Evolutionary conservation across 192 early-diverging fungal species (phyloP).

Genomic region (Linnemannia exigua): DNA sequence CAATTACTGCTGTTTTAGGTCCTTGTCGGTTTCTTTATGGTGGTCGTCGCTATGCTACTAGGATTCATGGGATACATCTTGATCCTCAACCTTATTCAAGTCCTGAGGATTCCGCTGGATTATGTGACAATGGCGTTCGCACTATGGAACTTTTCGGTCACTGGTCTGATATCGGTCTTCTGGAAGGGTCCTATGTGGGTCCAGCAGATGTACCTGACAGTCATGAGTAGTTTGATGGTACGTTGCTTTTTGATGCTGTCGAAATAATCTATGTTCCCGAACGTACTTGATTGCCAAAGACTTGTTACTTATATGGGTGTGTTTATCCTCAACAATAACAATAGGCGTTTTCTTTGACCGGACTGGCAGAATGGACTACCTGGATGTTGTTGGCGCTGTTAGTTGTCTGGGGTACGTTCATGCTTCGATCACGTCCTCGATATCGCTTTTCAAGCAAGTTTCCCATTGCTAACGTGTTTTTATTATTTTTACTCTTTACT

Average conservation of each 20-base stretch:
- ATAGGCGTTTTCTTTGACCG: slow-evolving; percentile 81
- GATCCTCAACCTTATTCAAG: slow-evolving; percentile 61
- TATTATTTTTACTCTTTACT: not conserved
- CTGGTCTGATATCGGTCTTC: slow-evolving; percentile 81
- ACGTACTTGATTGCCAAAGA: not conserved
- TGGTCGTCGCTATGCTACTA: slow-evolving; percentile 78
- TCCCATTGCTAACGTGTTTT: not conserved
- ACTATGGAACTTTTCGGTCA: slow-evolving; percentile 84
- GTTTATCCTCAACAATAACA: not conserved
- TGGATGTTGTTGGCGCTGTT: slow-evolving; percentile 87
- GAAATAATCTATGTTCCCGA: not conserved
- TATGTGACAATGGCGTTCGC: slow-evolving; percentile 81
- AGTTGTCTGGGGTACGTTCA: slow-evolving; percentile 81
- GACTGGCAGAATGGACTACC: slow-evolving; percentile 79
- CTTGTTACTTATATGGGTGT: not conserved
- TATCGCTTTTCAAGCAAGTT: not conserved
- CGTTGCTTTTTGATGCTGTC: not conserved
- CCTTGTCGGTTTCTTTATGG: slow-evolving; percentile 80
- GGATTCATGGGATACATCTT: slow-evolving; percentile 85
- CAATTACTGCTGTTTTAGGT: slow-evolving; percentile 53
- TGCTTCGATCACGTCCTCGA: not conserved
- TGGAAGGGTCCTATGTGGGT: slow-evolving; percentile 86
- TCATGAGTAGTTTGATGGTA: slow-evolving; percentile 88
- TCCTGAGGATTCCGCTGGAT: slow-evolving; percentile 75
- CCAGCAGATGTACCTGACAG: slow-evolving; percentile 83